A percentile compares a stretch with the other conserved stretches of the same genome.
phyloP scores from a whole-genome alignment of 2,329 filamentous ascomycete genomes.

The Botrytis squamosa region DNA sequence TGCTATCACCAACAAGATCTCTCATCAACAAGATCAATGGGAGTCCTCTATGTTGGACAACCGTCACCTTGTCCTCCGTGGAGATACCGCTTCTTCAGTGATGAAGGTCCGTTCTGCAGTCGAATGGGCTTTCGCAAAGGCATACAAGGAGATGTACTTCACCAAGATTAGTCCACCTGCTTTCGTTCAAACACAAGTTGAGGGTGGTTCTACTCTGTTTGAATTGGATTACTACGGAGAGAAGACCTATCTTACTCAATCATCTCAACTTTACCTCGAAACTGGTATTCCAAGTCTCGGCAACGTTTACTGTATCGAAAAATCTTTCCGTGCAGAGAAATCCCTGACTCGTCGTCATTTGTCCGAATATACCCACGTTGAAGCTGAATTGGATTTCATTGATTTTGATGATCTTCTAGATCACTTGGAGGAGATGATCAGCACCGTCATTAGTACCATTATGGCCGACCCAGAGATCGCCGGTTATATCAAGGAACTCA shows the following conservation, averaged over 20 bases:
- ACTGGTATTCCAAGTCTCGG: conserved; percentile 87
- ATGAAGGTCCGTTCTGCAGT: conserved; percentile 71
- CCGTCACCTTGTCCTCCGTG: conserved; percentile 68
- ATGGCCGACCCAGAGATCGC: conserved; percentile 72
- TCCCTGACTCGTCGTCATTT: conserved; percentile 90
- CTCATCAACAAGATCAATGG: conserved; percentile 62
- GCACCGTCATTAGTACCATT: conserved; percentile 64
- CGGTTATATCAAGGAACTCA: conserved; percentile 76
- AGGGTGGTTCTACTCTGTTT: conserved; percentile 65
- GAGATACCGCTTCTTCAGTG: conserved; percentile 65
- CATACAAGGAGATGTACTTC: conserved; percentile 62
- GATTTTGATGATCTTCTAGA: conserved; percentile 82
- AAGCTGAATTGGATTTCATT: conserved; percentile 96
- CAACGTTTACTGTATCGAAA: conserved; percentile 96
- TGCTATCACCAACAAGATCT: conserved; percentile 70
- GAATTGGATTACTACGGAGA: conserved; percentile 65
- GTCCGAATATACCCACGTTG: conserved; percentile 94
- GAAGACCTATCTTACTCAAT: conserved; percentile 91
- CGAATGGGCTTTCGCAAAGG: conserved; percentile 64
- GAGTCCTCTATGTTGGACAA: conserved; percentile 54
- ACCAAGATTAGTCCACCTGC: conserved; percentile 72
- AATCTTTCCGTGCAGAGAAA: conserved; percentile 98
- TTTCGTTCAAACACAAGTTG: conserved; percentile 83
- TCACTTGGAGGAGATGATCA: conserved; percentile 76
- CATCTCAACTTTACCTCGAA: conserved; percentile 95